Evolutionary conservation across 2,329 filamentous ascomycete genomes (phyloP).

Genomic region (Aspergillus brunneoviolaceus): DNA sequence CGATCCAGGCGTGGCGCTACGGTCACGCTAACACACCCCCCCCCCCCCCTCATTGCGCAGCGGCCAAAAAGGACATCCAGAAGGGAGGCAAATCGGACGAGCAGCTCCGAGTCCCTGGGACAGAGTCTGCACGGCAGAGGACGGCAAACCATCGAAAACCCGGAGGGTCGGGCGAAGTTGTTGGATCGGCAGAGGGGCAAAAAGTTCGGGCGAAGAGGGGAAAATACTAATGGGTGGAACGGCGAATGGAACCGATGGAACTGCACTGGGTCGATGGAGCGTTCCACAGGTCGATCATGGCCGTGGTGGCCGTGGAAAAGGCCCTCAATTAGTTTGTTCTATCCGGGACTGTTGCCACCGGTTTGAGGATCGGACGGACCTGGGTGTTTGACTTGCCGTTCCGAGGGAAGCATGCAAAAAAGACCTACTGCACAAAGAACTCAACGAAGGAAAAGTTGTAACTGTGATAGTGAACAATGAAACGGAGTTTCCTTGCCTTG

Average conservation of each 20-base stretch:
- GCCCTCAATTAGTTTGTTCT: constrained; percentile 1
- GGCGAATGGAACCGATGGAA: constrained; percentile 7
- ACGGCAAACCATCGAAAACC: background rate
- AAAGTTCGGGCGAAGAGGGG: constrained; percentile 1
- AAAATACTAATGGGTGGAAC: constrained; percentile 1
- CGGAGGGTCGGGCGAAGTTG: background rate
- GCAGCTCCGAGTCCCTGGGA: constrained; percentile 2
- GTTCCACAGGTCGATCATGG: constrained; percentile 18
- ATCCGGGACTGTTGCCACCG: constrained; percentile 8
- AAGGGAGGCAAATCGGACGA: constrained; percentile 13
- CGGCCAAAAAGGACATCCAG: constrained; percentile 1
- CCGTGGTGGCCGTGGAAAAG: constrained; percentile 8
- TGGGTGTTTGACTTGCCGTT: background rate
- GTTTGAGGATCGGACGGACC: background rate
- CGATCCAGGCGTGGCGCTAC: background rate
- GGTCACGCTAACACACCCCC: background rate
- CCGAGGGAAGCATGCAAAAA: background rate
- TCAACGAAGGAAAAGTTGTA: background rate
- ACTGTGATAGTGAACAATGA: background rate
- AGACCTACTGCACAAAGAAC: background rate
- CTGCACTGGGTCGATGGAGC: background rate
- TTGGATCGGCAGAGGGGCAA: constrained; percentile 7
- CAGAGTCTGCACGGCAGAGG: constrained; percentile 3
- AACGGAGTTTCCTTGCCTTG: background rate
- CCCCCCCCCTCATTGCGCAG: background rate